Base-by-base conservation (phyloP, 169 alveolate genomes). In the Babesia ovis region DNA sequence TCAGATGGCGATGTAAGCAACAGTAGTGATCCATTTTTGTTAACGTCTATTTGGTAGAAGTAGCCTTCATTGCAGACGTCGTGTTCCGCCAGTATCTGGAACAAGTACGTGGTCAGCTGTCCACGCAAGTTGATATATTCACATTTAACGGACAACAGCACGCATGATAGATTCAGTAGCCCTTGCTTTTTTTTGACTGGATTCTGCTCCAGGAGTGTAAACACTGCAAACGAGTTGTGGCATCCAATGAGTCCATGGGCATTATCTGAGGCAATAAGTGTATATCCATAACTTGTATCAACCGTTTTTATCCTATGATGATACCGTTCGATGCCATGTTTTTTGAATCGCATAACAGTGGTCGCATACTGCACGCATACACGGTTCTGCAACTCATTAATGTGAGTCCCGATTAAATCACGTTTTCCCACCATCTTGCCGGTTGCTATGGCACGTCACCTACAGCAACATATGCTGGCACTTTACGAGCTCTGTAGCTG, bases 1-100 rank as follows among this genome's bases (percentile, higher is more conserved):
- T 57, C 53, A 5, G 79, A 46, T 20, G 41, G 46, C 4, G 88
- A 60, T 16, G 34, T 25, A 9, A 80, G 54, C 29, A 70, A 37
- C 42, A 80, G 35, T 43, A 68, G 46, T 12, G 83, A 20, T 6
- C 79, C 83, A 42, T 80, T 54, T 35, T 25, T 23, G 27, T 80
- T 80, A 11, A 80, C 84, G 4, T 74, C 68, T 22, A 80, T 70
- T n/a, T 80, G 60, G 29, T 68, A 45, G 57, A 80, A 60, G 34
- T 68, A 80, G 9, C 81, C 83, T 25, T 57, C 37, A 31, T 70
- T 54, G 41, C 54, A 55, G 32, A 32, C 74, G 56, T 48, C 67
- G 35, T 70, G 62, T 20, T 80, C 83, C 22, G 68, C 69, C 12
- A 55, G 41, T 18, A 56, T 75, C 45, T 77, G 76, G 73, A 77